Conservation (phyloP, 768 basidiomycete genomes). For the Rhodotorula graminis region DNA sequence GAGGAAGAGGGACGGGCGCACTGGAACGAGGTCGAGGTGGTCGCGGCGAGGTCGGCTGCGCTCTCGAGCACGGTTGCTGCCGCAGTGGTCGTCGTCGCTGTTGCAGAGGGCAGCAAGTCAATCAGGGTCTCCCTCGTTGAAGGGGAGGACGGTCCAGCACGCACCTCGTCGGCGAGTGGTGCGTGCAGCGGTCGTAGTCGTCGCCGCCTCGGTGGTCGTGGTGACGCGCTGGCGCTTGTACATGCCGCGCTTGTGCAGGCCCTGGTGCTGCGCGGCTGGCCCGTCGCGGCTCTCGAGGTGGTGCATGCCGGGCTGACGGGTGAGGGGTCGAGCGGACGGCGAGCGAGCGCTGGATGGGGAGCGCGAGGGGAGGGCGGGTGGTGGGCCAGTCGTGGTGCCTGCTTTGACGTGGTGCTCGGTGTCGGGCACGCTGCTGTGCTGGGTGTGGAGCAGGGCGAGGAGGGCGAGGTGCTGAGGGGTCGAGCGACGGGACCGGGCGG, state of each 20-base stretch:
- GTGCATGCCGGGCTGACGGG: background rate
- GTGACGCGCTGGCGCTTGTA: background rate
- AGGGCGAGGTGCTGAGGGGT: no score
- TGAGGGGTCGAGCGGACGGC: no score
- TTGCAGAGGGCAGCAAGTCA: no score
- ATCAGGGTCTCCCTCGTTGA: no score
- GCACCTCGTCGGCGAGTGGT: background rate
- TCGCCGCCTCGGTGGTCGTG: background rate
- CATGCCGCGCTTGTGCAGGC: background rate
- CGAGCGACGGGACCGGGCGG: no score
- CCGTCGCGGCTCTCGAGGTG: background rate
- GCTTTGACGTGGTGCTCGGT: no score
- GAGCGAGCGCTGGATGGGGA: no score
- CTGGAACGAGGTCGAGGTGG: background rate
- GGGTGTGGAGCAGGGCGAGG: no score
- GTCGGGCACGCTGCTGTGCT: no score
- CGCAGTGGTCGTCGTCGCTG: background rate
- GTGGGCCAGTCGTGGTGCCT: no score
- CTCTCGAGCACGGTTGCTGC: background rate
- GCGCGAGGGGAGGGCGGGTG: no score
- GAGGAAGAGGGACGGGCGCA: background rate
- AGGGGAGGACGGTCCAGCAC: no score
- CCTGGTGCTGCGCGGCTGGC: background rate
- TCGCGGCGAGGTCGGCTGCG: background rate
- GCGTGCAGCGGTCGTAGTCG: background rate